Evolutionary conservation across 2,329 filamentous ascomycete genomes (phyloP).

Genomic region (Aspergillus brunneoviolaceus): DNA sequence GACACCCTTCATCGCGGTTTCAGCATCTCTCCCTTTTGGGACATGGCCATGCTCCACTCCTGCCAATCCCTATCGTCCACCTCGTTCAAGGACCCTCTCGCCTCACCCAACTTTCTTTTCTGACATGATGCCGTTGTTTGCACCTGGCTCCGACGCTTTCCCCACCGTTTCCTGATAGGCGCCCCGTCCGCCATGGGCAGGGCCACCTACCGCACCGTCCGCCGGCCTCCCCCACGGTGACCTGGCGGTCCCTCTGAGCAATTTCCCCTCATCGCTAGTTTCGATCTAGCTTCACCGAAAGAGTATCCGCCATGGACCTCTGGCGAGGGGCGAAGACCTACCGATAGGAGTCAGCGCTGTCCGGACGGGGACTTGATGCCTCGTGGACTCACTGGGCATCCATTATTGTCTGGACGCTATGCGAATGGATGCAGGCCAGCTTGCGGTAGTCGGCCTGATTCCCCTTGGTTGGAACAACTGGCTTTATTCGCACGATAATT

Average conservation of each 20-base stretch:
- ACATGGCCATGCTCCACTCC: conserved; percentile 13
- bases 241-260: conserved; percentile 20
- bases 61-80: conserved; percentile 19
- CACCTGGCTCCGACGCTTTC: conserved; percentile 17
- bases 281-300: conserved; percentile 26
- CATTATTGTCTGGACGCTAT: conserved; percentile 9
- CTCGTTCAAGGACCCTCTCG: conserved; percentile 16
- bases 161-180: conserved; percentile 23
- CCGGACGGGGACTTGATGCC: conserved; percentile 8
- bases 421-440: conserved; percentile 19
- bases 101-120: conserved; percentile 18
- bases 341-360: conserved; percentile 12
- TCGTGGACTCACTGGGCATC: conserved; percentile 13
- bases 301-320: conserved; percentile 17
- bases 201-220: conserved; percentile 23
- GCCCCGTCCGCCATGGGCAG: conserved; percentile 16
- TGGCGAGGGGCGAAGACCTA: conserved; percentile 2
- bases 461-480: conserved; percentile 12
- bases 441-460: conserved; percentile 18
- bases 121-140: conserved; percentile 18
- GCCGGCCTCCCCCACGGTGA: conserved; percentile 26
- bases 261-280: conserved; percentile 18
- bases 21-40: conserved; percentile 12
- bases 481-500: conserved; percentile 12
- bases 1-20: conserved; percentile 6